Conservation (phyloP, 2,329 filamentous ascomycete genomes). For the Huntiella omanensis region DNA sequence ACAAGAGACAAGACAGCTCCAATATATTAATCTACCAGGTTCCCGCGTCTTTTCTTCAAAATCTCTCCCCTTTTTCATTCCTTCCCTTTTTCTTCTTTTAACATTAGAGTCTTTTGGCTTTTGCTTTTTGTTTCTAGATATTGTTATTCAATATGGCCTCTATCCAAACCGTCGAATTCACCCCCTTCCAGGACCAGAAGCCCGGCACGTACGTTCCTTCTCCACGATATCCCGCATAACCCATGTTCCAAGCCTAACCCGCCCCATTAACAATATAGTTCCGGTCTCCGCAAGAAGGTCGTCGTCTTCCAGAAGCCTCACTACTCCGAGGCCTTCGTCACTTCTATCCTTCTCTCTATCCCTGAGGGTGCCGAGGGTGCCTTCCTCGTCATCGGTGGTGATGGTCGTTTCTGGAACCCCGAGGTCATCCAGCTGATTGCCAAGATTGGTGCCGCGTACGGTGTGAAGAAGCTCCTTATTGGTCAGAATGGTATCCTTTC, state of each 20-base stretch:
- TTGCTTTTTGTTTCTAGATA: conserved; percentile 4
- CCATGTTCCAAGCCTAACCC: neutral
- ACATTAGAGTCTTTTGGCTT: neutral
- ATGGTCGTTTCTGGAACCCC: conserved; percentile 93
- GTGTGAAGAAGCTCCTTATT: conserved; percentile 96
- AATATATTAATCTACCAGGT: no score
- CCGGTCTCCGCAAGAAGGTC: conserved; percentile 97
- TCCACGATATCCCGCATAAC: neutral
- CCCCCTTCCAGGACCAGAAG: conserved; percentile 90
- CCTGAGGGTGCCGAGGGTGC: conserved; percentile 78
- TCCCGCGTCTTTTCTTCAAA: neutral
- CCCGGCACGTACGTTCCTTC: conserved; percentile 71
- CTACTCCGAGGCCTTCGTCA: conserved; percentile 91
- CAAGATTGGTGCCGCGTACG: conserved; percentile 91
- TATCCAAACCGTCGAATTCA: conserved; percentile 59
- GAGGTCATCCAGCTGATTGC: conserved; percentile 94
- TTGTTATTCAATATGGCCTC: conserved; percentile 35
- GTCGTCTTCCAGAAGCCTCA: conserved; percentile 88
- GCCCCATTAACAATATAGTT: conserved; percentile 34
- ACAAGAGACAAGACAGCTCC: no score
- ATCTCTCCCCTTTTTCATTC: neutral
- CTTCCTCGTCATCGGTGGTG: conserved; percentile 90
- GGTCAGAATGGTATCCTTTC: conserved; percentile 93
- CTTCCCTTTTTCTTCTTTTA: conserved; percentile 1
- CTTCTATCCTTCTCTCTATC: conserved; percentile 88